These are phyloP conservation scores for Dryas integrifolia DNA, from an alignment of 331 rosid genomes.

Conservation along the genomic window DNA sequence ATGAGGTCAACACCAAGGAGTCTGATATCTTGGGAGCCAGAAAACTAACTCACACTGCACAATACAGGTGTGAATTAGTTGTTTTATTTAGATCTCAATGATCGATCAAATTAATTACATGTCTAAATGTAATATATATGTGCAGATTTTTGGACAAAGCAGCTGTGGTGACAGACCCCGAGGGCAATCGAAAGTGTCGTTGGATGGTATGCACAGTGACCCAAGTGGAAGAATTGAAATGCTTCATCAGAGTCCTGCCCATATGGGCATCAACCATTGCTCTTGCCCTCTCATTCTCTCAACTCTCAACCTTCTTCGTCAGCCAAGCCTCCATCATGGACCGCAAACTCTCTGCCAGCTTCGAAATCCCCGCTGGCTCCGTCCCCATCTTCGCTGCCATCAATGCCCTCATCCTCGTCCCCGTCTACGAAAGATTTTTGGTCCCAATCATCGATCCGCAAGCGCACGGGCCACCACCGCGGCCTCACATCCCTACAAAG, in stretches of 20 bases:
- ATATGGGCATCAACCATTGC: conserved; percentile 57
- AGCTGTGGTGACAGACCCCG: conserved; percentile 34
- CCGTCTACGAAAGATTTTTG: conserved; percentile 41
- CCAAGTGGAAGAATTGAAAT: conserved; percentile 59
- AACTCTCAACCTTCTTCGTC: conserved; percentile 48
- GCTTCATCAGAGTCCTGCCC: conserved; percentile 47
- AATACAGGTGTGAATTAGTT: conserved; percentile 31
- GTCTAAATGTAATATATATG: no score
- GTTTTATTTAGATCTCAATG: no score
- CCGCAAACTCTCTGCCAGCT: conserved; percentile 33
- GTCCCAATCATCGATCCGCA: conserved; percentile 41
- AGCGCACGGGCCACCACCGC: conserved; percentile 39
- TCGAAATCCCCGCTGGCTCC: conserved; percentile 47
- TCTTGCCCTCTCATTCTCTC: conserved; percentile 46
- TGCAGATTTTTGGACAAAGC: conserved; percentile 60
- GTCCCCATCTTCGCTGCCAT: conserved; percentile 39
- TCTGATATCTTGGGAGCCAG: conserved; percentile 46
- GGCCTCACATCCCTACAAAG: conserved; percentile 55
- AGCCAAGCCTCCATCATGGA: conserved; percentile 49
- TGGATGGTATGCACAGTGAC: conserved; percentile 59
- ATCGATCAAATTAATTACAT: no score
- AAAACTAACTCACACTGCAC: conserved; percentile 41
- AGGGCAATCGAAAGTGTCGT: conserved; percentile 22
- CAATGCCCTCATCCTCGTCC: conserved; percentile 46
- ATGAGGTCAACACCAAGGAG: conserved; percentile 42